These are phyloP conservation scores for Didymella glomerata DNA, from an alignment of 2,329 filamentous ascomycete species.

Conservation along the genomic window DNA sequence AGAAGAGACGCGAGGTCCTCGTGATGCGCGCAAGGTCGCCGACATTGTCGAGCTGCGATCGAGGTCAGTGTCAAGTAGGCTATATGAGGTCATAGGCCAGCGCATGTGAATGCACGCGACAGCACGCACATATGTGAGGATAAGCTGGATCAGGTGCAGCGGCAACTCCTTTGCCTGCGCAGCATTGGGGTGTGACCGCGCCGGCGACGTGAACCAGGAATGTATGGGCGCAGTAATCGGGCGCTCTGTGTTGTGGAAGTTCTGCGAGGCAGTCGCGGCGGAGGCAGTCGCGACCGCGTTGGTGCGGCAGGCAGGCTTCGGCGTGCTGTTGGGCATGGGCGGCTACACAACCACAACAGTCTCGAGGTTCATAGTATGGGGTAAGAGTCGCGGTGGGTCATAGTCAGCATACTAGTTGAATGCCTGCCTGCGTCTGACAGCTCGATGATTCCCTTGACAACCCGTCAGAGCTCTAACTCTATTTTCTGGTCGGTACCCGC, in stretches of 20 bases:
- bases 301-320: conserved; percentile 22
- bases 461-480: conserved; percentile 8
- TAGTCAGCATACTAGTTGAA: conserved; percentile 7
- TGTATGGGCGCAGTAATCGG: conserved; percentile 46
- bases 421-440: conserved; percentile 1
- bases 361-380: conserved; percentile 6
- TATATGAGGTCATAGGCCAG: neutral
- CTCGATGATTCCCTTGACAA: neutral
- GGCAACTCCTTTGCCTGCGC: conserved; percentile 57
- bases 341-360: conserved; percentile 19
- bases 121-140: conserved; percentile 62
- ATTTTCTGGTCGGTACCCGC: conserved; percentile 9
- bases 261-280: conserved; percentile 7
- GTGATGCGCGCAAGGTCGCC: conserved; percentile 67
- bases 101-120: neutral
- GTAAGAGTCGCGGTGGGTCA: conserved; percentile 3
- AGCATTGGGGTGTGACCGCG: conserved; percentile 39
- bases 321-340: conserved; percentile 33
- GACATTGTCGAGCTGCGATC: conserved; percentile 62
- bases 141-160: conserved; percentile 66
- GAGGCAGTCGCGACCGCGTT: conserved; percentile 22
- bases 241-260: conserved; percentile 5
- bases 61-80: conserved; percentile 16
- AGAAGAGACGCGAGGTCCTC: conserved; percentile 67
- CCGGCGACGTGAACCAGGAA: conserved; percentile 45